Evolutionary conservation across 2,329 filamentous ascomycete genomes (phyloP), one percentile per base, ranked within the genome.

Genomic region (Ophiosphaerella herpotricha): DNA sequence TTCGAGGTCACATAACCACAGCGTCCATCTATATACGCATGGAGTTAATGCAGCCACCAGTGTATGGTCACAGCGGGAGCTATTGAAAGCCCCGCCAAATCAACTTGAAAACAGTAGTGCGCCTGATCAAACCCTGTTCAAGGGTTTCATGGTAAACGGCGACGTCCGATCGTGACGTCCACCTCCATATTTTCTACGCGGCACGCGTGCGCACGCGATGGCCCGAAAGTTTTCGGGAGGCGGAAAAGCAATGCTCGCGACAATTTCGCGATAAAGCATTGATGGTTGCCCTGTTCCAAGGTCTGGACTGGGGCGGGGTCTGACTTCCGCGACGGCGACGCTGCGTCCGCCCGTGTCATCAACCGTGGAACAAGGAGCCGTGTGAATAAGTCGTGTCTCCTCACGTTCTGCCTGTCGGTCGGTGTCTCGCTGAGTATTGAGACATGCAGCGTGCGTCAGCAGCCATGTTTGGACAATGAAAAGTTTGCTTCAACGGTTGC

Each of bases 401-500:
- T 48, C 44, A 36, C 26, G 18, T 24, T 16, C 9, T 34, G 14
- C 6, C 23, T 39, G 23, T 16, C 43, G 26, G 24, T 29, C 26
- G 35, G 51, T 43, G 55, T 58, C 47, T 53, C 47, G 59, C 53
- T 57, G 50, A 59, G 39, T 57, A 66, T 60, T 60, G 64, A 65
- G 57, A 65, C 56, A 58, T 61, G 60, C 60, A 62, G 60, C 36
- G 43, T 57, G 57, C 48, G 52, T 41, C 33, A 56, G 59, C 58
- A 58, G 57, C 52, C 58, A 55, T 46, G 38, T 53, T 53, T 56
- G 50, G 57, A 57, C 40, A 55, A 55, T 50, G 52, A 52, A 60
- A 61, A 66, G 66, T 70, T 69, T 70, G 66, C 68, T 67, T 43
- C 43, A 53, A 44, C 47, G 34, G 59, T 58, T 35, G 58, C 59